Percentiles rank a stretch among this genome's conserved stretches.
Evolutionary conservation across 768 basidiomycete species (phyloP).

Genomic region (Phallus indusiatus): DNA sequence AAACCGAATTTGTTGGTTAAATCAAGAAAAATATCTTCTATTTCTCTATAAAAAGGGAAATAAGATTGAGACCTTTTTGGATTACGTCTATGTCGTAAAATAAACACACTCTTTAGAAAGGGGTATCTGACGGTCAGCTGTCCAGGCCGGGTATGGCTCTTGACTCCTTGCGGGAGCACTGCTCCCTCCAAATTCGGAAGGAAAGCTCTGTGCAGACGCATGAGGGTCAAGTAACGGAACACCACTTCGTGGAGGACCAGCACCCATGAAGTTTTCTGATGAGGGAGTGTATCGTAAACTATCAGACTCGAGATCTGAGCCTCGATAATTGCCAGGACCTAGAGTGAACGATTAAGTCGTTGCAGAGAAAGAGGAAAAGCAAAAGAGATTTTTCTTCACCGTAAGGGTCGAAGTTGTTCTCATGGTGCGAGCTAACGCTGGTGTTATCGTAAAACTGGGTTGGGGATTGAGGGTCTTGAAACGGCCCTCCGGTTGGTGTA

Average conservation of each 20-base stretch:
- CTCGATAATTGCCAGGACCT: slow-evolving; percentile 18
- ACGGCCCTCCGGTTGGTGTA: not conserved
- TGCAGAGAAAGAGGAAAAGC: not conserved
- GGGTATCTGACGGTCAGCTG: slow-evolving; percentile 84
- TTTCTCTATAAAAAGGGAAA: slow-evolving; percentile 39
- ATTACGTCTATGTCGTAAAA: not conserved
- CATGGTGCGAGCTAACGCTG: slow-evolving; percentile 11
- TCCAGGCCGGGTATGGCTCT: slow-evolving; percentile 93
- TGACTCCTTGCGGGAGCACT: slow-evolving; percentile 15
- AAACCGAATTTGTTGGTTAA: slow-evolving; percentile 99
- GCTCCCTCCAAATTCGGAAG: slow-evolving; percentile 14
- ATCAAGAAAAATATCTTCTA: slow-evolving; percentile 97
- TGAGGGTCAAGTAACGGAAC: slow-evolving; percentile 21
- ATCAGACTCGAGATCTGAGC: slow-evolving; percentile 17
- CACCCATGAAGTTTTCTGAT: slow-evolving; percentile 8
- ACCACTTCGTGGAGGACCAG: slow-evolving; percentile 3
- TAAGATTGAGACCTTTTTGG: not conserved
- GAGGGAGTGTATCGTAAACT: slow-evolving; percentile 24
- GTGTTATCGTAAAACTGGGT: slow-evolving; percentile 5
- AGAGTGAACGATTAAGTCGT: not conserved
- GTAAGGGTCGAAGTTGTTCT: slow-evolving; percentile 14
- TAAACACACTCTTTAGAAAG: slow-evolving; percentile 68
- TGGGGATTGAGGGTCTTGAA: not conserved
- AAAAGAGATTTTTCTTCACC: slow-evolving; percentile 7
- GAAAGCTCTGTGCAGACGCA: slow-evolving; percentile 18